phyloP scores from a whole-genome alignment of 148 eudicot species.

The Rhododendron ovatum region DNA sequence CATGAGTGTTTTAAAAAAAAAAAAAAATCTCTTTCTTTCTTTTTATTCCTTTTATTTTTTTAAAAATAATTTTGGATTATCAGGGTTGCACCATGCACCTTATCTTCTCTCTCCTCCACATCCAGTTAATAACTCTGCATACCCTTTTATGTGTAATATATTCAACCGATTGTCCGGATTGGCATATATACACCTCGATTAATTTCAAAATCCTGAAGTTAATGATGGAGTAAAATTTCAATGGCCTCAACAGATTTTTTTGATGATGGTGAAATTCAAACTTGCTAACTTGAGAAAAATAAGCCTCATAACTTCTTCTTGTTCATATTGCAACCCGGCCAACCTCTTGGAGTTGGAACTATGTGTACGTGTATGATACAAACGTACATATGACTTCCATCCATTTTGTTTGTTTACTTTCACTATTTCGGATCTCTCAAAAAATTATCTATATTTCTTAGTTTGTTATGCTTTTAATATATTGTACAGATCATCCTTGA shows the following conservation, averaged over 20 bases:
- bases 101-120: slow-evolving; percentile 54
- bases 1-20: too few species aligned
- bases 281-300: neutral
- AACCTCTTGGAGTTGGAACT: neutral
- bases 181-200: neutral
- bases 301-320: neutral
- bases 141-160: neutral
- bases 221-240: neutral
- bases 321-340: neutral
- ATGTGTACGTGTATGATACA: too few species aligned
- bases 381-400: too few species aligned
- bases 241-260: neutral
- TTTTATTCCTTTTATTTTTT: slow-evolving; percentile 1
- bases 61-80: slow-evolving; percentile 24
- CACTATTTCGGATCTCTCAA: too few species aligned
- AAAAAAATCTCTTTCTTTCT: neutral
- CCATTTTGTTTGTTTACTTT: too few species aligned
- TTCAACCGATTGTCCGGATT: neutral
- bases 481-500: too few species aligned
- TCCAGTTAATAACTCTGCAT: slow-evolving; percentile 17
- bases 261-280: neutral
- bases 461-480: too few species aligned
- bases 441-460: too few species aligned
- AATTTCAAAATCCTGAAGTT: neutral
- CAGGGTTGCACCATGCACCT: slow-evolving; percentile 38